Base-by-base conservation (phyloP, 2,329 filamentous ascomycete species). In the Ramichloridium luteum region DNA sequence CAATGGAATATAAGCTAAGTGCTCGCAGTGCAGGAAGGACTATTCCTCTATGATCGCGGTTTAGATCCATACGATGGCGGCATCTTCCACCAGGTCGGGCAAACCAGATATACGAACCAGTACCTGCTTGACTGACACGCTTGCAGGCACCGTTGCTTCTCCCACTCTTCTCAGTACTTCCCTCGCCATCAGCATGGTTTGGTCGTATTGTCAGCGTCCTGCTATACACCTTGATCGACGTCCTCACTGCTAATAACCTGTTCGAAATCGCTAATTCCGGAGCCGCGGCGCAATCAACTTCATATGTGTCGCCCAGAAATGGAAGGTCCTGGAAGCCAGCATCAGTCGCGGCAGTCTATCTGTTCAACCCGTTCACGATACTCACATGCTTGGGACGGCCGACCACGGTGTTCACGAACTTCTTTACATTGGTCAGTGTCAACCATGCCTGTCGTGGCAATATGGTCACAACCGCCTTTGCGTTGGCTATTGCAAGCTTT, bases 21-120 rank as follows among this genome's bases (percentile, higher is more conserved):
- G 13, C 29, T 34, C 28, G 35, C 47, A 93, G 84, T 96, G 34
- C 88, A 96, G 67, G 90, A 98, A 61, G 90, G 90, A 13, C 65
- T 98, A 36, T 98, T 93, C 51, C 74, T 98, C 13, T 96, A 96
- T 58, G 86, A 82, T 43, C 83, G 92, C 57, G 92, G 93, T 62
- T 82, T 96, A 35, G 94, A 85, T 38, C 90, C 90, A 1, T 98
- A 96, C 62, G 85, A 98, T 56, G 90, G 90, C 43, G 90, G 90
- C 48, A 83, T 79, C 42, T 80, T 72, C 51, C 74, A 79, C 54
- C 75, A 78, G 60, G 71, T 74, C 51, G n/a, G n/a, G n/a, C 8
- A 27, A 13, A 32, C 33, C 25, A 12, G 17, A 13, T 11, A 8
- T 17, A 14, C 25, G 18, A 5, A 9, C 25, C 13, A 31, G 13